Base-by-base conservation (phyloP, 169 alveolate genomes). In the Perkinsus olseni region DNA sequence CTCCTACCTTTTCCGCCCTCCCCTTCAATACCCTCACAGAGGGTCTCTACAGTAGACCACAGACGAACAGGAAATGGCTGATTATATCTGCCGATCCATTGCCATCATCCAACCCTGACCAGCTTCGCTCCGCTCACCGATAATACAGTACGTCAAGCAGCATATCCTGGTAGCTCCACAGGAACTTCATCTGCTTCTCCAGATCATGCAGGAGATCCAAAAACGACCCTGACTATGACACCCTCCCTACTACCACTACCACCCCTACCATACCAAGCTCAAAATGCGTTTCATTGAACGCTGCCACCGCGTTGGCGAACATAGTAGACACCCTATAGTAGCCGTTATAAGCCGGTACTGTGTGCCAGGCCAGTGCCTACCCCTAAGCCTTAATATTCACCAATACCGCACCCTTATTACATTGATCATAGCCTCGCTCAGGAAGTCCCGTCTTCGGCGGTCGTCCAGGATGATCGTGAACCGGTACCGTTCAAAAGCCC, bases 111-210 rank as follows among this genome's bases (percentile, higher is more conserved):
- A n/a, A n/a, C n/a, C n/a, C n/a, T n/a, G n/a, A n/a, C n/a, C n/a
- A n/a, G n/a, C n/a, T n/a, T n/a, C n/a, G n/a, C n/a, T n/a, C n/a
- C n/a, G n/a, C n/a, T 45, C 6, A 90, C 39, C 92, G 92, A 38
- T 90, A 90, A 31, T 90, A 90, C n/a, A 90, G 45, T 24, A 90
- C 38, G 45, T 90, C 92, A 3, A 34, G 92, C 45, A 90, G 92
- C 28, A 38, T 90, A 39, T 38, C 48, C 92, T 90, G 92, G 45
- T 90, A 90, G 92, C 92, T 90, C 92, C 92, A 90, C 92, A 90
- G 38, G 28, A 38, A 36, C 31, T 38, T 38, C 31, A 90, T 90
- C 45, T 90, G 92, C 48, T 37, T 36, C 31, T 90, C 92, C 92
- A 90, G 17, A 38, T 90, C 92, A 39, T 90, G 36, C 92, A 90